Percentiles rank a stretch among this genome's conserved stretches.
phyloP scores from a whole-genome alignment of 2,329 filamentous ascomycete species.

The Hypoxylon sp. region DNA sequence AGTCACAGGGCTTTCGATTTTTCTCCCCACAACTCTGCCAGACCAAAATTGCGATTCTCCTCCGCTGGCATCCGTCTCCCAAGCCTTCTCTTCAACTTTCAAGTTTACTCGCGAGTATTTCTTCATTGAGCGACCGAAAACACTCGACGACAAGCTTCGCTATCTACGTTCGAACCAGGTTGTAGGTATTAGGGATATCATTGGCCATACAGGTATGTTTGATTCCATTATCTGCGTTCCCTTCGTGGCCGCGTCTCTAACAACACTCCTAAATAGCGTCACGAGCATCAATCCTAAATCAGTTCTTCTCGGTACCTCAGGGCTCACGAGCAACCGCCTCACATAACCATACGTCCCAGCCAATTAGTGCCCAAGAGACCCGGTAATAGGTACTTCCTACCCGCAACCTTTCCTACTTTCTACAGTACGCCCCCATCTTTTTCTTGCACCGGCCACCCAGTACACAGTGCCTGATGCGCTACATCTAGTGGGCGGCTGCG shows the following conservation, averaged over 20 bases:
- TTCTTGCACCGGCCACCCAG: not conserved
- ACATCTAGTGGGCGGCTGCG: not conserved
- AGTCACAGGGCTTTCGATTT: not conserved
- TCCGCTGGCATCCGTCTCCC: not conserved
- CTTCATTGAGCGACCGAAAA: constrained; percentile 3
- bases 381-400: not conserved
- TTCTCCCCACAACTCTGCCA: constrained; percentile 3
- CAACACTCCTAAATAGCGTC: not conserved
- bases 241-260: not conserved
- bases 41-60: not conserved
- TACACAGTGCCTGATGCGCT: not conserved
- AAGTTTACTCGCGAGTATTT: not conserved
- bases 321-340: not conserved
- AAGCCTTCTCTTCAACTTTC: not conserved
- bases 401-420: not conserved
- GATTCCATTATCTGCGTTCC: not conserved
- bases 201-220: constrained; percentile 3
- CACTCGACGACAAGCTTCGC: not conserved
- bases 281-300: not conserved
- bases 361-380: not conserved
- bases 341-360: not conserved
- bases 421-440: not conserved
- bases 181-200: not conserved
- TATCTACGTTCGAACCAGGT: not conserved
- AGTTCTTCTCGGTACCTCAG: not conserved